phyloP scores from a whole-genome alignment of 805 yeast species.

The Saccharomycopsis oosterbeekiorum region DNA sequence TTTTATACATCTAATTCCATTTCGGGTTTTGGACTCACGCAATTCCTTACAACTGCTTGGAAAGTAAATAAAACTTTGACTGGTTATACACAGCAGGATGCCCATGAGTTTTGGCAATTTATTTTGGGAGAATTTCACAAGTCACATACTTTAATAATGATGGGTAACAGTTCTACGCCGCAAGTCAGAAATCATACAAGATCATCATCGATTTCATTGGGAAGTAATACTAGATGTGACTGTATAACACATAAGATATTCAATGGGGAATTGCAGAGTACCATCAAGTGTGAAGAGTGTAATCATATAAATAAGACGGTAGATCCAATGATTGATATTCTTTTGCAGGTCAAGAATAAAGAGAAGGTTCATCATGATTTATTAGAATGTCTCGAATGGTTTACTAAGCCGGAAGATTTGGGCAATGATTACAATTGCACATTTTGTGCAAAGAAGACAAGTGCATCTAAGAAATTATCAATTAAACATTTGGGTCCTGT shows the following conservation, averaged over 20 bases:
- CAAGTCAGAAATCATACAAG: conserved; percentile 18
- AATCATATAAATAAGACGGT: conserved; percentile 44
- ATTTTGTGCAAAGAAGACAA: conserved; percentile 49
- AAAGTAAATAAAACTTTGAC: conserved; percentile 75
- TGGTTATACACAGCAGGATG: conserved; percentile 96
- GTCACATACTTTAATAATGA: conserved; percentile 24
- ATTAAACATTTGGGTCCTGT: conserved; percentile 67
- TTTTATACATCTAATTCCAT: conserved; percentile 56
- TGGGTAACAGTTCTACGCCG: conserved; percentile 2
- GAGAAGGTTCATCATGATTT: conserved; percentile 28
- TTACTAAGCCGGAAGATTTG: conserved; percentile 67
- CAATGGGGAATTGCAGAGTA: conserved; percentile 73
- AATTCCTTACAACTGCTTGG: conserved; percentile 80
- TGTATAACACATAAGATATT: conserved; percentile 81
- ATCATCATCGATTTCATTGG: conserved; percentile 10
- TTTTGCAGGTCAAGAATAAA: conserved; percentile 56
- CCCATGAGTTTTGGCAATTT: conserved; percentile 96
- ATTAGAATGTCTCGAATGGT: conserved; percentile 60
- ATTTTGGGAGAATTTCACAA: conserved; percentile 74
- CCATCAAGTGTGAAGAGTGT: conserved; percentile 67
- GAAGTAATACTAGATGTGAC: conserved; percentile 34
- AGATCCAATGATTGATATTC: conserved; percentile 86
- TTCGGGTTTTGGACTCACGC: conserved; percentile 73
- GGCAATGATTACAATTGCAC: conserved; percentile 68
- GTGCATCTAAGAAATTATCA: conserved; percentile 63